Conservation (phyloP, 257 asterid species). For the Ilex asprella region DNA sequence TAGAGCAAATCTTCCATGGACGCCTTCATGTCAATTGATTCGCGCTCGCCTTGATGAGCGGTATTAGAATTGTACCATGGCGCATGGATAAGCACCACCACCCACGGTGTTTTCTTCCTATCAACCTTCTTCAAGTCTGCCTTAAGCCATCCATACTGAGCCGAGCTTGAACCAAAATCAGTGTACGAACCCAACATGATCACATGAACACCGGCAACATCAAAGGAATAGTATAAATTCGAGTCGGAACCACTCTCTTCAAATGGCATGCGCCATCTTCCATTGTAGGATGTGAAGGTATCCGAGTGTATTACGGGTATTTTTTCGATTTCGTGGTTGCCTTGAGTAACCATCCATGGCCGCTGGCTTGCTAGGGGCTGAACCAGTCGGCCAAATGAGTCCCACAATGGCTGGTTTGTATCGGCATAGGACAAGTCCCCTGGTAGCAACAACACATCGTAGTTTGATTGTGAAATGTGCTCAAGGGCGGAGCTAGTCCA, state of each 20-base stretch:
- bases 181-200: conserved; percentile 83
- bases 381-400: conserved; percentile 63
- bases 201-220: conserved; percentile 63
- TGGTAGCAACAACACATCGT: conserved; percentile 55
- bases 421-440: conserved; percentile 84
- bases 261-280: conserved; percentile 86
- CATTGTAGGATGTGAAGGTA: conserved; percentile 53
- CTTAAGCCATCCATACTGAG: conserved; percentile 59
- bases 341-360: conserved; percentile 95
- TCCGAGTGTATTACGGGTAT: conserved; percentile 23
- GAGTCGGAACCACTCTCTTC: conserved; percentile 67
- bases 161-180: conserved; percentile 50
- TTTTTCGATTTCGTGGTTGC: conserved; percentile 78
- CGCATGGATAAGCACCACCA: conserved; percentile 54
- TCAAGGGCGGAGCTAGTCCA: conserved; percentile 65
- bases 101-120: conserved; percentile 70
- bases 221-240: conserved; percentile 73
- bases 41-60: conserved; percentile 76
- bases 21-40: conserved; percentile 47
- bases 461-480: conserved; percentile 44
- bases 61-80: conserved; percentile 83
- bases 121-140: conserved; percentile 44
- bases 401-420: conserved; percentile 45
- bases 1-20: conserved; percentile 64
- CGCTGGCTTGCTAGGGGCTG: conserved; percentile 58